A percentile compares a stretch with the other conserved stretches of the same genome.
Evolutionary conservation across 805 yeast genomes (phyloP).

Genomic region (Hemisphaericaspora nanyangensis): DNA sequence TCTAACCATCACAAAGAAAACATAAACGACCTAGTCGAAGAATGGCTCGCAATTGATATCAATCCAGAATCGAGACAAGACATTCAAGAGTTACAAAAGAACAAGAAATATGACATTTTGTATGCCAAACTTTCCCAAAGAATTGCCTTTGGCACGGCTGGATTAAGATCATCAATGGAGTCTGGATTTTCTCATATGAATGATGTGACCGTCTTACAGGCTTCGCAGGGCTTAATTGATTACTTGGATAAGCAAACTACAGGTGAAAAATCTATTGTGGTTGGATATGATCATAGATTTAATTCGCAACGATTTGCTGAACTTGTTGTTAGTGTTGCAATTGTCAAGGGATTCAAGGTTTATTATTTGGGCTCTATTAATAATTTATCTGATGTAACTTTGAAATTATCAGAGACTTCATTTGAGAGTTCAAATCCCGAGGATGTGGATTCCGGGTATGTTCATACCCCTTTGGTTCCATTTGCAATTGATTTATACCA

Average conservation of each 20-base stretch:
- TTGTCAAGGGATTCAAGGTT: slow-evolving; percentile 65
- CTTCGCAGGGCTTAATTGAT: slow-evolving; percentile 75
- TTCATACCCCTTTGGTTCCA: slow-evolving; percentile 92
- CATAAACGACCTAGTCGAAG: slow-evolving; percentile 24
- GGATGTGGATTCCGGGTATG: slow-evolving; percentile 23
- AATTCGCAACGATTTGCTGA: slow-evolving; percentile 78
- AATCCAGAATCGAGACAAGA: slow-evolving; percentile 51
- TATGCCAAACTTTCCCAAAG: slow-evolving; percentile 52
- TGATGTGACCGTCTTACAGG: slow-evolving; percentile 81
- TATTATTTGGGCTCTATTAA: slow-evolving; percentile 49
- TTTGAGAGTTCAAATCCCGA: too few relatives aligned
- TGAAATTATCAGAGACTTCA: slow-evolving; percentile 8
- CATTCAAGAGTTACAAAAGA: slow-evolving; percentile 42
- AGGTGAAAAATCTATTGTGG: slow-evolving; percentile 44
- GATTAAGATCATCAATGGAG: slow-evolving; percentile 81
- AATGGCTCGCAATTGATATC: slow-evolving; percentile 35
- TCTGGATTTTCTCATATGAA: slow-evolving; percentile 91
- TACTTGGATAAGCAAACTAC: slow-evolving; percentile 33
- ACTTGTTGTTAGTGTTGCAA: slow-evolving; percentile 71
- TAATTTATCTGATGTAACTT: slow-evolving; percentile 27
- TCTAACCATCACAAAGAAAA: neutral
- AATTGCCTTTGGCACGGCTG: slow-evolving; percentile 90
- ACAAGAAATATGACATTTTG: slow-evolving; percentile 40
- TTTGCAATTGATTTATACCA: slow-evolving; percentile 62
- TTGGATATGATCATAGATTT: slow-evolving; percentile 91